Conservation (phyloP, 2,329 filamentous ascomycete genomes). For the Cladosporium oxysporum region DNA sequence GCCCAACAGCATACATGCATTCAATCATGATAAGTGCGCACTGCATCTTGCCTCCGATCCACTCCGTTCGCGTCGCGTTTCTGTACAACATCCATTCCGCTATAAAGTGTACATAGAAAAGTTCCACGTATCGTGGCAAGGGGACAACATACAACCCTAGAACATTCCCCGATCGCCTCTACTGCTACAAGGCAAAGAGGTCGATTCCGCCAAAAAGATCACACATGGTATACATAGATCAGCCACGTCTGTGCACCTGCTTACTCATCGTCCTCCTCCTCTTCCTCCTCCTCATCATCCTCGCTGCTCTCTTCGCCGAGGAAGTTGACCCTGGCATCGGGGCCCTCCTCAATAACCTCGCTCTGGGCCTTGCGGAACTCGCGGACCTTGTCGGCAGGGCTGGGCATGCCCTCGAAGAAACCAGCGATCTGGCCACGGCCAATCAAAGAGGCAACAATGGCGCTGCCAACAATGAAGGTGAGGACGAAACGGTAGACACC, state of each 20-base stretch:
- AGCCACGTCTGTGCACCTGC: slow-evolving; percentile 10
- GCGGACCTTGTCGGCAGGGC: slow-evolving; percentile 51
- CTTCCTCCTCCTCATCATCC: slow-evolving; percentile 31
- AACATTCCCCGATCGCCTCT: slow-evolving; percentile 1
- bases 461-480: slow-evolving; percentile 82
- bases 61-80: background rate
- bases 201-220: background rate
- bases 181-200: background rate
- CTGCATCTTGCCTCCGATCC: background rate
- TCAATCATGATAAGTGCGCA: background rate
- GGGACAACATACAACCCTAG: slow-evolving; percentile 1
- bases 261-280: slow-evolving; percentile 18
- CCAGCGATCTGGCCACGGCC: slow-evolving; percentile 76
- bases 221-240: slow-evolving; percentile 13
- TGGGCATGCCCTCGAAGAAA: slow-evolving; percentile 49
- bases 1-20: background rate
- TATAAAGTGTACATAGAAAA: slow-evolving; percentile 20
- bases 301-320: slow-evolving; percentile 34
- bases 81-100: slow-evolving; percentile 15
- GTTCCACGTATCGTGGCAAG: slow-evolving; percentile 13
- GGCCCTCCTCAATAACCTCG: slow-evolving; percentile 34
- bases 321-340: slow-evolving; percentile 35
- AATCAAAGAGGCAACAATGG: slow-evolving; percentile 78
- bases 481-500: slow-evolving; percentile 86
- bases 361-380: slow-evolving; percentile 47